These are phyloP conservation scores for Pseudomassariella vexata DNA, from an alignment of 2,329 filamentous ascomycete genomes.

Conservation along the genomic window DNA sequence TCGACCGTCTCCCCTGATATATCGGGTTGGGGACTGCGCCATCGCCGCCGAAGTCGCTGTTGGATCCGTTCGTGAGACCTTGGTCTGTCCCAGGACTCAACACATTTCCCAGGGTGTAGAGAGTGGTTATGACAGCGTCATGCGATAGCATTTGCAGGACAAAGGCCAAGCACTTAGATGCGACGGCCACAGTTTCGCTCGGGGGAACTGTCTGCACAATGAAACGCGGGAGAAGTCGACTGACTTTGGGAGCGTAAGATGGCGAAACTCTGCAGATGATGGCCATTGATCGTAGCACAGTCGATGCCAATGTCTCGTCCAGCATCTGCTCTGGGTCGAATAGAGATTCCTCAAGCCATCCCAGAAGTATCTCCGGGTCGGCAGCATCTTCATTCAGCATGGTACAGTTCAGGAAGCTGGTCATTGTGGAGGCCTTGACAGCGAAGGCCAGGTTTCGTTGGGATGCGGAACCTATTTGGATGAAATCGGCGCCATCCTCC, in stretches of 20 bases:
- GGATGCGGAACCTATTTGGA: conserved; percentile 76
- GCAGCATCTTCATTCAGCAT: conserved; percentile 76
- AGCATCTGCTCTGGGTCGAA: conserved; percentile 77
- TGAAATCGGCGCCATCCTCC: conserved; percentile 85
- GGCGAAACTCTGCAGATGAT: conserved; percentile 73
- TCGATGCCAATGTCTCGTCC: conserved; percentile 68
- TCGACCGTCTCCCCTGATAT: conserved; percentile 52
- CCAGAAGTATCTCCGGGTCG: conserved; percentile 71
- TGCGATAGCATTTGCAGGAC: conserved; percentile 79
- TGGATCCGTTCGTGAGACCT: conserved; percentile 46
- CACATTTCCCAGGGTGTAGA: conserved; percentile 95
- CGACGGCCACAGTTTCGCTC: conserved; percentile 64
- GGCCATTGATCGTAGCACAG: conserved; percentile 75
- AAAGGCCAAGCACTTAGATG: conserved; percentile 78
- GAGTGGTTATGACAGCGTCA: conserved; percentile 87
- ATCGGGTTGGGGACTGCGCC: conserved; percentile 34
- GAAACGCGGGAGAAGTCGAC: conserved; percentile 74
- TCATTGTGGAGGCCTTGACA: conserved; percentile 76
- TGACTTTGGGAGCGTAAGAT: conserved; percentile 67
- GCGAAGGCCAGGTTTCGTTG: conserved; percentile 83
- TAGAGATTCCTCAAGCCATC: conserved; percentile 80
- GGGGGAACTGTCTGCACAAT: conserved; percentile 78
- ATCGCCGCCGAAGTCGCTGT: conserved; percentile 34
- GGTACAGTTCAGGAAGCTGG: conserved; percentile 80
- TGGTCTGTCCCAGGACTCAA: conserved; percentile 66